Conservation (phyloP, 495 filamentous ascomycete genomes). For the Penicillium soppii region DNA sequence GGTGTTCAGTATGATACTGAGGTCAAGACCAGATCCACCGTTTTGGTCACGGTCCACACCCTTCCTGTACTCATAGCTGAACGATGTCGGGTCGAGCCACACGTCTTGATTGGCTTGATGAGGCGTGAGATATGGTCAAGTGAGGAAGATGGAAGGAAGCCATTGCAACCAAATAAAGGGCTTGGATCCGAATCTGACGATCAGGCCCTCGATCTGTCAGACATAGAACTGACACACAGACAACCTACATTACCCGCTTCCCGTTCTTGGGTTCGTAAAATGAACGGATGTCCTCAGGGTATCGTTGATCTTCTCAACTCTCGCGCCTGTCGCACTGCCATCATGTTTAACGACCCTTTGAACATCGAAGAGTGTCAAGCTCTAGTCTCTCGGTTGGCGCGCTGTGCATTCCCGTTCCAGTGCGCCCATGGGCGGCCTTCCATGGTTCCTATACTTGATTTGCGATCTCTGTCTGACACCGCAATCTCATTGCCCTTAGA, state of each 20-base stretch:
- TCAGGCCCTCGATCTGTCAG: background rate
- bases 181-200: background rate
- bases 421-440: conserved; percentile 86
- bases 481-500: background rate
- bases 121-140: conserved; percentile 70
- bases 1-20: conserved; percentile 62
- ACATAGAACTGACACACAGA: background rate
- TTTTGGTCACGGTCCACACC: conserved; percentile 47
- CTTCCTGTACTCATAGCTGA: conserved; percentile 73
- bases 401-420: conserved; percentile 84
- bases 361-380: conserved; percentile 61
- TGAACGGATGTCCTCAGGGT: conserved; percentile 68
- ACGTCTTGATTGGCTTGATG: conserved; percentile 66
- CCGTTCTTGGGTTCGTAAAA: conserved; percentile 54
- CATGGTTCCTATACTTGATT: conserved; percentile 69
- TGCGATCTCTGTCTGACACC: conserved; percentile 28
- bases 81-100: conserved; percentile 69
- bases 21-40: conserved; percentile 8
- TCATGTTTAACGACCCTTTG: conserved; percentile 95
- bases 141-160: conserved; percentile 30
- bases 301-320: conserved; percentile 90
- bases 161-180: conserved; percentile 1
- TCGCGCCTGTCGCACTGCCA: conserved; percentile 82
- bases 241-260: background rate
- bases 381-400: conserved; percentile 61